Evolutionary conservation across 2,329 filamentous ascomycete genomes (phyloP).

Genomic region (Cordyceps cateniannulata): DNA sequence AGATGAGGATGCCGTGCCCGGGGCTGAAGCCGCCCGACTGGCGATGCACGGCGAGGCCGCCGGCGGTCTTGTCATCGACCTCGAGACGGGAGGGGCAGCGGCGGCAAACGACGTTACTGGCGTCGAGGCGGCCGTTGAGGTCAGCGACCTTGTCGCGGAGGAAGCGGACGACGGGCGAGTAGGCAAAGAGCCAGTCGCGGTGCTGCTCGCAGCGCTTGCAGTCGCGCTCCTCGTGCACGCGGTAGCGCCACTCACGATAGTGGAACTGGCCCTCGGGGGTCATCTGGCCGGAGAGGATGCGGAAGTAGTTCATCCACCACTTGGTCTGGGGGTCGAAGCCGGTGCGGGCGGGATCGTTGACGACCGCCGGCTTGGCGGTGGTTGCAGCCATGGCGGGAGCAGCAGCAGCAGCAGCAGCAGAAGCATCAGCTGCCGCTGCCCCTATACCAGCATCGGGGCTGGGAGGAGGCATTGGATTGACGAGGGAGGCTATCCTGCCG

Average conservation of each 20-base stretch:
- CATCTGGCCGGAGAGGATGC: conserved; percentile 68
- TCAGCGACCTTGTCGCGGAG: conserved; percentile 72
- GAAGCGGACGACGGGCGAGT: conserved; percentile 83
- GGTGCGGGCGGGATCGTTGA: conserved; percentile 54
- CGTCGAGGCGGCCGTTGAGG: conserved; percentile 70
- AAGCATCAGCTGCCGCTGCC: background rate
- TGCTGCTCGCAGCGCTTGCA: conserved; percentile 74
- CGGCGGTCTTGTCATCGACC: conserved; percentile 42
- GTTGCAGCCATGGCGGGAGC: background rate
- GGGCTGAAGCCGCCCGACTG: conserved; percentile 79
- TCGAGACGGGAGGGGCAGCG: conserved; percentile 61
- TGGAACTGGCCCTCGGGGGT: conserved; percentile 61
- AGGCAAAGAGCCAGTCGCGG: conserved; percentile 75
- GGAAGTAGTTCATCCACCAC: conserved; percentile 82
- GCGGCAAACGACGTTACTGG: conserved; percentile 71
- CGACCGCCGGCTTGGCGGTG: conserved; percentile 32
- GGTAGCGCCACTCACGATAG: conserved; percentile 73
- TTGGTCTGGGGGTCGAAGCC: conserved; percentile 55
- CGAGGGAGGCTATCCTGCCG: background rate
- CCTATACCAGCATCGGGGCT: background rate
- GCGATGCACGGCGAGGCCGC: conserved; percentile 39
- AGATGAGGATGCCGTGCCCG: conserved; percentile 81
- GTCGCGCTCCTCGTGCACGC: conserved; percentile 68
- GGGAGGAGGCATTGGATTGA: background rate
- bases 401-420: too few species aligned